phyloP scores from a whole-genome alignment of 208 protist genomes.

The Leishmania major region DNA sequence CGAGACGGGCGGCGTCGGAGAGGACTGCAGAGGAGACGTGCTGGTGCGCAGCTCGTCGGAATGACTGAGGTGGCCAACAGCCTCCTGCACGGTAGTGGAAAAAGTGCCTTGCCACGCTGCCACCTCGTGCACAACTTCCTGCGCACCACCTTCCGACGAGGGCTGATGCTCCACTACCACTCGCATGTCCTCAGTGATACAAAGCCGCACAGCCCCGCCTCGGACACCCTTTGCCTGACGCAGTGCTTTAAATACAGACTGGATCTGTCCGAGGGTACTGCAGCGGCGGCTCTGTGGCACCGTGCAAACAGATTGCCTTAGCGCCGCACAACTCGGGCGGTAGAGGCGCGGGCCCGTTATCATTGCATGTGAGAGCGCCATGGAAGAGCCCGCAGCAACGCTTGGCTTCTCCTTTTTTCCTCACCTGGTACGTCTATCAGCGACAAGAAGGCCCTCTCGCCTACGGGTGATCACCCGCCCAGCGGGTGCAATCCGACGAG shows the following conservation, averaged over 20 bases:
- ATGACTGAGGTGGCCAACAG: conserved; percentile 6
- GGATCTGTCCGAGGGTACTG: conserved; percentile 25
- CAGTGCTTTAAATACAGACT: neutral
- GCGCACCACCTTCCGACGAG: neutral
- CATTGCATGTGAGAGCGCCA: neutral
- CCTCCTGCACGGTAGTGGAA: conserved; percentile 19
- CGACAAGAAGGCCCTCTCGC: neutral
- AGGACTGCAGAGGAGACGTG: neutral
- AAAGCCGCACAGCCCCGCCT: conserved; percentile 14
- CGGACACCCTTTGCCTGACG: conserved; percentile 5
- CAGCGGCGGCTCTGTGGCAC: conserved; percentile 8
- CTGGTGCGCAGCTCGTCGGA: neutral
- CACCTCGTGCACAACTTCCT: neutral
- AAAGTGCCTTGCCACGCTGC: conserved; percentile 12
- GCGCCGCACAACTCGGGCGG: neutral
- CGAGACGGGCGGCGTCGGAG: neutral
- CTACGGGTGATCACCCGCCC: neutral
- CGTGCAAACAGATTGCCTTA: neutral
- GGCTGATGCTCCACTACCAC: conserved; percentile 19
- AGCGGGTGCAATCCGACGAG: neutral
- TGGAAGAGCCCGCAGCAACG: neutral
- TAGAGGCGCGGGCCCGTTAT: neutral
- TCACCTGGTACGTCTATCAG: too few relatives aligned
- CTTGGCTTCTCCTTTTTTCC: neutral
- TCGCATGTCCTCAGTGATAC: conserved; percentile 29